phyloP scores from a whole-genome alignment of 805 yeast species.

The Scheffersomyces spartinae region DNA sequence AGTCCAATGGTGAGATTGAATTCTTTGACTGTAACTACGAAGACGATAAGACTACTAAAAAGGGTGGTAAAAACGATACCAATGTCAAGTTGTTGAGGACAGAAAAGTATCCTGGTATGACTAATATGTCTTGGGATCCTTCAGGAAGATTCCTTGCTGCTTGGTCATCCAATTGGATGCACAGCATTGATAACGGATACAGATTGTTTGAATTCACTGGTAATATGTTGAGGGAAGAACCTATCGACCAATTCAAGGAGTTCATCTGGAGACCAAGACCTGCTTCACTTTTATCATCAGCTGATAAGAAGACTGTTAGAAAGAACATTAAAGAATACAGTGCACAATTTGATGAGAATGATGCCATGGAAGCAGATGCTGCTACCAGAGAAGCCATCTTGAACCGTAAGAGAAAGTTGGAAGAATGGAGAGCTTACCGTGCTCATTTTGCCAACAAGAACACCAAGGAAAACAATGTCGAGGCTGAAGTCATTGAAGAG shows the following conservation, averaged over 20 bases:
- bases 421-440: slow-evolving; percentile 83
- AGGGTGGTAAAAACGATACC: slow-evolving; percentile 37
- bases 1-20: slow-evolving; percentile 55
- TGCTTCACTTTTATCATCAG: slow-evolving; percentile 56
- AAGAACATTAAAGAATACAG: slow-evolving; percentile 82
- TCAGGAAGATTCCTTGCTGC: slow-evolving; percentile 85
- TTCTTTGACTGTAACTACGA: slow-evolving; percentile 82
- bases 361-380: slow-evolving; percentile 90
- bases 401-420: slow-evolving; percentile 67
- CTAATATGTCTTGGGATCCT: slow-evolving; percentile 88
- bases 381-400: slow-evolving; percentile 84
- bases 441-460: slow-evolving; percentile 34
- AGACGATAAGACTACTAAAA: slow-evolving; percentile 39
- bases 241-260: slow-evolving; percentile 73
- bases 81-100: slow-evolving; percentile 51
- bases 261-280: slow-evolving; percentile 99
- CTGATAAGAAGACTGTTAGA: slow-evolving; percentile 80
- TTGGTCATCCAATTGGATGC: slow-evolving; percentile 81
- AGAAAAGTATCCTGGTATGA: slow-evolving; percentile 64
- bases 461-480: slow-evolving; percentile 34
- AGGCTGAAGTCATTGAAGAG: slow-evolving; percentile 34
- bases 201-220: slow-evolving; percentile 82
- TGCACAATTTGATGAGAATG: slow-evolving; percentile 88
- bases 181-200: slow-evolving; percentile 82
- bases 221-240: slow-evolving; percentile 59